Base-by-base conservation (phyloP, 768 basidiomycete genomes). In the Naganishia onofrii region DNA sequence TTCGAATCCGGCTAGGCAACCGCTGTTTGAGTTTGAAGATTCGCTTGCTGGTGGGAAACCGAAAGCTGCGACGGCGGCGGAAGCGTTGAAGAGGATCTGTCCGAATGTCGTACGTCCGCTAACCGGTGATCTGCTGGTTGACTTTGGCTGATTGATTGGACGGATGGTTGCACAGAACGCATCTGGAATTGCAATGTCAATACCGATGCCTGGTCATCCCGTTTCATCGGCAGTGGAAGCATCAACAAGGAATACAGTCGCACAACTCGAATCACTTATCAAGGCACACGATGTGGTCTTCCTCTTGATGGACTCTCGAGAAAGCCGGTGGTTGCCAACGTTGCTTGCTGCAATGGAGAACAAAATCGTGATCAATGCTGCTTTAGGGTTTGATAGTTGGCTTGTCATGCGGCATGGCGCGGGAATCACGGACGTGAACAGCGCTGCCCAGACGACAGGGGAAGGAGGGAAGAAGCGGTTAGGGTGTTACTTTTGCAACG, bases 181-280 rank as follows among this genome's bases (percentile, higher is more conserved):
- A 0, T 85, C 84, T 0, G 94, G 93, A 0, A 83, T 90, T 73
- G 84, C 85, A 12, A 83, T 98, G 2, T 86, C 88, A 10, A 89
- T 98, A 73, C 95, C 95, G 9, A 98, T 99, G 94, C 96, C 96
- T 0, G 96, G 96, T 0, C 96, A 99, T 77, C 95, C 94, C 0
- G 85, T 97, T 68, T 87, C 92, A 3, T 67, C 77, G 8, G 36
- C 81, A 1, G 19, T 83, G 84, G 0, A 81, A 83, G 0, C 85
- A 84, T 85, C 88, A 74, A 84, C 86, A 0, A 85, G 86, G 76
- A 83, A 84, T n/a, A 89, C 92, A 72, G 87, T 97, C 0, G 81
- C 82, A 36, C 83, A 84, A 74, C 85, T 99, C 10, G 92, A 94
- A 75, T 79, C 84, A 29, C 85, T 98, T 19, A 85, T 98, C 68